Base-by-base conservation (phyloP, 176 grass and related monocot species). In the Echinochloa phyllopogon region DNA sequence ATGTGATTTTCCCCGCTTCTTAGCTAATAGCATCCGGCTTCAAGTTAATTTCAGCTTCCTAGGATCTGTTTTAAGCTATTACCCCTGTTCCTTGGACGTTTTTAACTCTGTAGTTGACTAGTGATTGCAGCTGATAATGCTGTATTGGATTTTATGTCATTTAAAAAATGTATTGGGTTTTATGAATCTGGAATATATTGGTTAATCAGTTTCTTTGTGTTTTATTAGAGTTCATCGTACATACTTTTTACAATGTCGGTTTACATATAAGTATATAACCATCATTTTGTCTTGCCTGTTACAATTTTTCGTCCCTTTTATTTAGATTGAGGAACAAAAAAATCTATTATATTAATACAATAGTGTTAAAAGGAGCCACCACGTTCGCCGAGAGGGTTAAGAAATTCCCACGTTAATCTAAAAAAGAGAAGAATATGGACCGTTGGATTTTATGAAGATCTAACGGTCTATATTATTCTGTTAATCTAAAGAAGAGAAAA, bases 11-110 rank as follows among this genome's bases (percentile, higher is more conserved):
- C n/a, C n/a, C n/a, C n/a, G n/a, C n/a, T n/a, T n/a, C n/a, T n/a
- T n/a, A n/a, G 36, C 60, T 61, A 69, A 37, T 44, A 8, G 8
- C 37, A 60, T 42, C 11, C 11, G 53, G 52, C 6, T 29, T 82
- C 41, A 47, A 51, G 56, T 69, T 41, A 64, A 76, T 17, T 82
- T 77, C 73, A 78, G 42, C 58, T 82, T 57, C 21, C 21, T n/a
- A 74, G 17, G 47, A 39, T 76, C 36, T 29, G 41, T 80, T 37
- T 51, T 50, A 60, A 39, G 18, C 27, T 49, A 62, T 43, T 14
- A 57, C 49, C 20, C 39, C 36, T 80, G 39, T 6, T 57, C 15
- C 27, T 23, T 79, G 24, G 14, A 33, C 12, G 40, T 74, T 2
- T 38, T n/a, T 67, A 48, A 16, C 7, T 49, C 2, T 10, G 9